phyloP scores from a whole-genome alignment of 495 filamentous ascomycete genomes.

The Tetracladium setigerum region DNA sequence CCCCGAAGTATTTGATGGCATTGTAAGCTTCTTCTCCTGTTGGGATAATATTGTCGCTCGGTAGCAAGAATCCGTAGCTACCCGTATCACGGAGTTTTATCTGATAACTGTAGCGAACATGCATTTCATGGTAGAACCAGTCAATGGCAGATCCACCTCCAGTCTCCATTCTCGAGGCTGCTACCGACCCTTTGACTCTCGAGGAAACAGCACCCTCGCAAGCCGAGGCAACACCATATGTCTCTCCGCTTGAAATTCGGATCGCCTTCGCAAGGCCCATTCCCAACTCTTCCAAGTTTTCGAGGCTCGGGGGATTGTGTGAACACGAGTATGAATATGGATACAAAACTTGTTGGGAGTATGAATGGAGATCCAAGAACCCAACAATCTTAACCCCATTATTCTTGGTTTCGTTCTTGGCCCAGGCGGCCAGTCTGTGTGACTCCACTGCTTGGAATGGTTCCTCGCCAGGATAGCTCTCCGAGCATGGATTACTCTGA shows the following conservation, averaged over 20 bases:
- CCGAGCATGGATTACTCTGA: slow-evolving; percentile 79
- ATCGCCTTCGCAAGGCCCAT: slow-evolving; percentile 89
- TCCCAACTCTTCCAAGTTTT: slow-evolving; percentile 86
- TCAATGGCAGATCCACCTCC: slow-evolving; percentile 85
- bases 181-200: slow-evolving; percentile 1
- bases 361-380: slow-evolving; percentile 88
- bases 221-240: slow-evolving; percentile 75
- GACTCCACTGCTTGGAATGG: slow-evolving; percentile 85
- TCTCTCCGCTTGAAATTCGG: slow-evolving; percentile 61
- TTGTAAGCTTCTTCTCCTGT: slow-evolving; percentile 82
- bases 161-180: slow-evolving; percentile 42
- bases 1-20: slow-evolving; percentile 72
- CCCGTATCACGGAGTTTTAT: slow-evolving; percentile 93
- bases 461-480: slow-evolving; percentile 77
- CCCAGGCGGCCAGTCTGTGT: slow-evolving; percentile 70
- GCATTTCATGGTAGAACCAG: slow-evolving; percentile 89
- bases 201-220: slow-evolving; percentile 68
- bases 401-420: slow-evolving; percentile 67
- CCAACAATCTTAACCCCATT: slow-evolving; percentile 68
- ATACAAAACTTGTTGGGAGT: slow-evolving; percentile 91
- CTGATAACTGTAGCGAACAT: slow-evolving; percentile 82
- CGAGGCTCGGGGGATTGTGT: slow-evolving; percentile 69
- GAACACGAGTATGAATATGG: slow-evolving; percentile 85
- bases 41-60: slow-evolving; percentile 79
- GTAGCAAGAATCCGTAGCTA: slow-evolving; percentile 88